These are phyloP conservation scores for Aspergillus brunneoviolaceus DNA, from an alignment of 2,329 filamentous ascomycete genomes.

Conservation along the genomic window DNA sequence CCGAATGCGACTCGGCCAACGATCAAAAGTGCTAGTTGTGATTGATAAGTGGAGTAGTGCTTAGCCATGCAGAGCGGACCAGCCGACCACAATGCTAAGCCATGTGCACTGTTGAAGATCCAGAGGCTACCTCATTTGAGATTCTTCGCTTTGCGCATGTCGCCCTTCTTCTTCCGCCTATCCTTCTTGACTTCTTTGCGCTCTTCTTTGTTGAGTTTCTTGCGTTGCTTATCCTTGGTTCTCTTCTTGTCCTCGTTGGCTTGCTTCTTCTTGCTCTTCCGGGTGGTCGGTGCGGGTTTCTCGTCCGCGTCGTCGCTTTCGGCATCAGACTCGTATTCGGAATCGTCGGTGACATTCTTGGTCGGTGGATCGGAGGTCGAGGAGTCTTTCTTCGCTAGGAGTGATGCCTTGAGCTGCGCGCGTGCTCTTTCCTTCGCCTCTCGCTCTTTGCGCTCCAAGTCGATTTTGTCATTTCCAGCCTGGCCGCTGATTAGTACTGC, in stretches of 20 bases:
- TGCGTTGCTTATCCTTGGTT: conserved; percentile 31
- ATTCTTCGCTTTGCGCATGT: conserved; percentile 29
- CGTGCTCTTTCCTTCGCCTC: conserved; percentile 52
- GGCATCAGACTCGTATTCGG: conserved; percentile 22
- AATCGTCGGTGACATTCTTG: conserved; percentile 18
- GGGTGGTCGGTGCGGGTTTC: not conserved
- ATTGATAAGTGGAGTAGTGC: not conserved
- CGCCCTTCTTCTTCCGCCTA: conserved; percentile 14
- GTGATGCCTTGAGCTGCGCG: conserved; percentile 49
- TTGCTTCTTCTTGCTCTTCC: conserved; percentile 7
- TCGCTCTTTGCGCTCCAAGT: conserved; percentile 51
- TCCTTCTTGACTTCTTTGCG: conserved; percentile 40
- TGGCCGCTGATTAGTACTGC: conserved; percentile 23
- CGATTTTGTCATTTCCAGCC: conserved; percentile 53
- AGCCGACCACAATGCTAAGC: conserved; percentile 5
- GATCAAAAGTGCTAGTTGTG: not conserved
- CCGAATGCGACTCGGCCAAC: not conserved
- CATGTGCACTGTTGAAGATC: not conserved
- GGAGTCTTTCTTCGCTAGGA: conserved; percentile 41
- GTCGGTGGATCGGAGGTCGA: conserved; percentile 26
- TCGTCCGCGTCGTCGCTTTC: conserved; percentile 16
- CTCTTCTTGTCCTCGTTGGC: conserved; percentile 21
- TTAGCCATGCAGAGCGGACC: not conserved
- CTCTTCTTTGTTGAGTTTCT: conserved; percentile 28
- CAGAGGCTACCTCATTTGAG: conserved; percentile 19